Conservation (phyloP, 73 alveolate genomes). For the Paramecium biaurelia region DNA sequence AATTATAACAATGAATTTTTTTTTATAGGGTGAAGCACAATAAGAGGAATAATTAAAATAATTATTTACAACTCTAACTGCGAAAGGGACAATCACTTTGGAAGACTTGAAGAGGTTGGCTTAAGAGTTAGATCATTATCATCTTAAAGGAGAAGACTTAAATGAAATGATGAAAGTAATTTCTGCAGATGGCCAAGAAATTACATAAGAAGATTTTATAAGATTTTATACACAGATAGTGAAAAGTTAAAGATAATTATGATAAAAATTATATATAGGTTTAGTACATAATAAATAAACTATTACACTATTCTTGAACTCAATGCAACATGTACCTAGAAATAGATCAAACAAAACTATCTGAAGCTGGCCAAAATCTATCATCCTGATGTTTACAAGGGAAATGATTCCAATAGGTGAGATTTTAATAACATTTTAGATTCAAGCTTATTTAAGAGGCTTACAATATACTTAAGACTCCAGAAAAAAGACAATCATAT, state of each 20-base stretch:
- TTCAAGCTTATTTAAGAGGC: constrained; percentile 40
- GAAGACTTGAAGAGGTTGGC: neutral
- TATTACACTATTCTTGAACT: constrained; percentile 39
- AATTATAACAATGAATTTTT: neutral
- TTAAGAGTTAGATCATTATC: neutral
- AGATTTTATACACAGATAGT: constrained; percentile 7
- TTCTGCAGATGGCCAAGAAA: neutral
- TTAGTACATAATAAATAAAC: constrained; percentile 30
- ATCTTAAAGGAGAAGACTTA: neutral
- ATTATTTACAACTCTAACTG: neutral
- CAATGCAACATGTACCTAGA: constrained; percentile 15
- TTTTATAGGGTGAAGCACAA: neutral
- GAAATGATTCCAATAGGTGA: constrained; percentile 28
- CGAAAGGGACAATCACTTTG: neutral
- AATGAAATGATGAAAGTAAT: neutral
- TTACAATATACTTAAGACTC: constrained; percentile 18
- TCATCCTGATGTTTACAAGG: constrained; percentile 50
- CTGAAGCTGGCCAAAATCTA: constrained; percentile 21
- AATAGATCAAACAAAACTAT: constrained; percentile 29
- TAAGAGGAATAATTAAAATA: neutral
- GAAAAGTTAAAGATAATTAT: constrained; percentile 21
- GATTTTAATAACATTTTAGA: neutral
- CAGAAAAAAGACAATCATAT: constrained; percentile 6
- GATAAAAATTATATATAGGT: constrained; percentile 24
- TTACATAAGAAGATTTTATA: neutral